Evolutionary conservation across 2,329 filamentous ascomycete species (phyloP).

Genomic region (Moelleriella libera): DNA sequence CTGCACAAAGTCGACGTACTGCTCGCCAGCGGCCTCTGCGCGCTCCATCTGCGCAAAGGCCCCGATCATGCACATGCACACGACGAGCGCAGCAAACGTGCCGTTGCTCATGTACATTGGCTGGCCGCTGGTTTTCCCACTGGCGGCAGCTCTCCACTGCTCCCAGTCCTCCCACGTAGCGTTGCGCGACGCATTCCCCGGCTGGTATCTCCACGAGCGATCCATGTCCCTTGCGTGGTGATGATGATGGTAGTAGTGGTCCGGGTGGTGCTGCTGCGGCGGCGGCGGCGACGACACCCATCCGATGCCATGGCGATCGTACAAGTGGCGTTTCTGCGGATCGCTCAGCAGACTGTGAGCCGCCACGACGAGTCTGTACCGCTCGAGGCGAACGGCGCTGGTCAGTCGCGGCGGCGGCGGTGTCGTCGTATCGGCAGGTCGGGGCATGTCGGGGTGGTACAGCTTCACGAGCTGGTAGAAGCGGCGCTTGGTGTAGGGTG

Average conservation of each 20-base stretch:
- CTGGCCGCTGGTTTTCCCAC: conserved; percentile 12
- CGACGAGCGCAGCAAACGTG: conserved; percentile 56
- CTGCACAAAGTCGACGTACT: conserved; percentile 51
- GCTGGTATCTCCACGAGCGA: conserved; percentile 31
- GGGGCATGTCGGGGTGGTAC: conserved; percentile 73
- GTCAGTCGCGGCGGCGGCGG: conserved; percentile 17
- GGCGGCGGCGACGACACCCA: conserved; percentile 47
- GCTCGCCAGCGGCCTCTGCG: conserved; percentile 46
- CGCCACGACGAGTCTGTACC: conserved; percentile 77
- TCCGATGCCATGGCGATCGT: conserved; percentile 69
- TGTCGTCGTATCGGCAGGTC: conserved; percentile 6
- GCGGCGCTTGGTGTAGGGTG: conserved; percentile 65
- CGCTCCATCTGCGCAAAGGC: conserved; percentile 59
- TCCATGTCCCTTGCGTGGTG: conserved; percentile 18
- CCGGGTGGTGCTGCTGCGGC: conserved; percentile 9
- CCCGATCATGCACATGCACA: conserved; percentile 54
- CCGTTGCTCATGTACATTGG: conserved; percentile 63
- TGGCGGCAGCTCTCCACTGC: conserved; percentile 47
- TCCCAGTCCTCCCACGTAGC: conserved; percentile 99
- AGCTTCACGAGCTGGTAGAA: conserved; percentile 91
- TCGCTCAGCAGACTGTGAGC: conserved; percentile 83
- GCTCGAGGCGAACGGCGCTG: conserved; percentile 56
- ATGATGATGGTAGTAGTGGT: background rate
- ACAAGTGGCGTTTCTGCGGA: conserved; percentile 61
- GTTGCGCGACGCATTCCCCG: conserved; percentile 45